Evolutionary conservation across 169 alveolate genomes (phyloP).

Genomic region (Cryptosporidium andersoni): DNA sequence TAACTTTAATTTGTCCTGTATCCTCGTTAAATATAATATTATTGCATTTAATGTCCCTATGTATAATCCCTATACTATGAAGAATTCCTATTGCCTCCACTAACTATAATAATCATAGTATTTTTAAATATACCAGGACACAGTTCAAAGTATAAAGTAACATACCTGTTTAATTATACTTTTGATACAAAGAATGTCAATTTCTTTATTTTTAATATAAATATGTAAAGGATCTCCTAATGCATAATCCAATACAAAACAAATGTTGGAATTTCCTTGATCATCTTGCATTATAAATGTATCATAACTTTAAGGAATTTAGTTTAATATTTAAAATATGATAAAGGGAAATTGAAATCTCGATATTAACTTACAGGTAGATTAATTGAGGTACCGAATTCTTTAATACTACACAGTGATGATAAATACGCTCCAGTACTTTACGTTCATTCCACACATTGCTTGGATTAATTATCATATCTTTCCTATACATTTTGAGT

Average conservation of each 20-base stretch:
- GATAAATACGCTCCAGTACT: conserved; percentile 30
- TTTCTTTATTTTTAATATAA: background rate
- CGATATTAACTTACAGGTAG: conserved; percentile 22
- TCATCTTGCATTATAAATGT: conserved; percentile 20
- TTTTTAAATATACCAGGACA: too few relatives aligned
- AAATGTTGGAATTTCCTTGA: conserved; percentile 1
- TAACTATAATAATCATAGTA: conserved; percentile 1
- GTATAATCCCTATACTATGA: conserved; percentile 44
- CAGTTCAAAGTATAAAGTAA: background rate
- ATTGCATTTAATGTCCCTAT: conserved; percentile 54
- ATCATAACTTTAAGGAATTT: conserved; percentile 7
- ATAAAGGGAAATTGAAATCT: background rate
- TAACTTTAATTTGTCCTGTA: conserved; percentile 6
- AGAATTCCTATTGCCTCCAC: conserved; percentile 11
- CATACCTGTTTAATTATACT: conserved; percentile 36
- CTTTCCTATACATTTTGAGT: conserved; percentile 56
- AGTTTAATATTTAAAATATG: background rate
- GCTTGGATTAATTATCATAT: conserved; percentile 11
- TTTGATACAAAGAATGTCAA: background rate
- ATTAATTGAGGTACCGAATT: conserved; percentile 11
- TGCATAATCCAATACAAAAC: conserved; percentile 33
- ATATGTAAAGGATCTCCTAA: conserved; percentile 22
- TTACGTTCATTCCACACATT: conserved; percentile 49
- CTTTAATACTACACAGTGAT: background rate
- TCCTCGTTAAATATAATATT: conserved; percentile 23